These are phyloP conservation scores for Clonostachys rosea DNA, from an alignment of 2,329 filamentous ascomycete genomes.

Conservation along the genomic window DNA sequence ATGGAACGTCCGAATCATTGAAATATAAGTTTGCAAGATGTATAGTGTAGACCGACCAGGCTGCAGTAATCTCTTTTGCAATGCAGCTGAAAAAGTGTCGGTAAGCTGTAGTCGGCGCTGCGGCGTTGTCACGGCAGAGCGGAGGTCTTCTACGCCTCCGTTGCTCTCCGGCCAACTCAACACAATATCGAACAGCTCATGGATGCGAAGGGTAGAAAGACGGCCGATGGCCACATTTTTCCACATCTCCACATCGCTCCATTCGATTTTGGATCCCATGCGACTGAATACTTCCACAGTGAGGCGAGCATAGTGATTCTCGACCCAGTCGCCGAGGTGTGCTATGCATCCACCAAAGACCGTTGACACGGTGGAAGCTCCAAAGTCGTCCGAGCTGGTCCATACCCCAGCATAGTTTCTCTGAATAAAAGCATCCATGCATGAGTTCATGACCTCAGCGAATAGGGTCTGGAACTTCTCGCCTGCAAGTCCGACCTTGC, in stretches of 20 bases:
- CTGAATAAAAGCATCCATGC: slow-evolving; percentile 60
- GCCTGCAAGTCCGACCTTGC: slow-evolving; percentile 63
- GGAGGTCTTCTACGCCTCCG: slow-evolving; percentile 70
- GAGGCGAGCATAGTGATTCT: slow-evolving; percentile 60
- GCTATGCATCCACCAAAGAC: slow-evolving; percentile 49
- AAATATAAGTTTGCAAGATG: slow-evolving; percentile 73
- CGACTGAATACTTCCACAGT: slow-evolving; percentile 55
- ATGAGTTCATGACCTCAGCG: slow-evolving; percentile 63
- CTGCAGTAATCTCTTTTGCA: slow-evolving; percentile 66
- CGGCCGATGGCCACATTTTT: slow-evolving; percentile 65
- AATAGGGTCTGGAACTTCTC: slow-evolving; percentile 67
- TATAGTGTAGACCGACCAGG: slow-evolving; percentile 72
- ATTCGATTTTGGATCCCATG: slow-evolving; percentile 38
- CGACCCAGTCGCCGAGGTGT: slow-evolving; percentile 62
- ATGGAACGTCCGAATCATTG: slow-evolving; percentile 74
- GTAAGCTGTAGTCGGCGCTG: slow-evolving; percentile 67
- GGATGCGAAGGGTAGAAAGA: slow-evolving; percentile 64
- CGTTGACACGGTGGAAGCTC: slow-evolving; percentile 8
- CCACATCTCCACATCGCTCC: slow-evolving; percentile 61
- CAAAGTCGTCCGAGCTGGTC: slow-evolving; percentile 18
- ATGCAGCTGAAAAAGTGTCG: slow-evolving; percentile 59
- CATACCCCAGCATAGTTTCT: slow-evolving; percentile 62
- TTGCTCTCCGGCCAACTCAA: slow-evolving; percentile 68
- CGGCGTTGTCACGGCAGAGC: slow-evolving; percentile 64
- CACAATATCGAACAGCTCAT: slow-evolving; percentile 75